Percentiles rank a stretch among this genome's conserved stretches.
phyloP scores from a whole-genome alignment of 179 eudicot genomes.

The Spinacia oleracea region DNA sequence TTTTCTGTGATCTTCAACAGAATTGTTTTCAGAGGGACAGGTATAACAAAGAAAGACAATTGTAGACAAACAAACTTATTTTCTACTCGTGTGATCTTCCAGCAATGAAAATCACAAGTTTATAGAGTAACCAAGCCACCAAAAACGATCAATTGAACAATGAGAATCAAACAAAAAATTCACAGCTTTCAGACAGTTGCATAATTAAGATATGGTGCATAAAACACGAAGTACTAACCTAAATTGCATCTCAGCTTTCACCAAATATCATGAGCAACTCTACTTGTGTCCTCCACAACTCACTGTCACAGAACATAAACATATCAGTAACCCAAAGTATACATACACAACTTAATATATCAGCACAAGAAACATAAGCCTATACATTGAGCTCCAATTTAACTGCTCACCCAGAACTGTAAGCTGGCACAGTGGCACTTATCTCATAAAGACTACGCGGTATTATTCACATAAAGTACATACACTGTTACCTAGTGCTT shows the following conservation, averaged over 20 bases:
- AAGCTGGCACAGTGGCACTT: neutral
- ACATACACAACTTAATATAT: constrained; percentile 1
- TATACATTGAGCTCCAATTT: neutral
- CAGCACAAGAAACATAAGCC: constrained; percentile 10
- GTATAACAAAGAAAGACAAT: neutral
- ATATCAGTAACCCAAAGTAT: constrained; percentile 6
- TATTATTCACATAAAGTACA: neutral
- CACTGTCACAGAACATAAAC: constrained; percentile 22
- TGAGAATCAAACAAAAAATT: neutral
- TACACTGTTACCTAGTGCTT: neutral
- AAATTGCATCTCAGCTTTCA: constrained; percentile 24
- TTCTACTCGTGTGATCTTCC: neutral
- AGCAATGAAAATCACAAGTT: neutral
- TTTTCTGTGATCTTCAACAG: neutral
- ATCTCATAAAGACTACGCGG: neutral
- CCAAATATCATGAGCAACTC: constrained; percentile 24
- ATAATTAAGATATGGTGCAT: neutral
- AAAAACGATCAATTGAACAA: neutral
- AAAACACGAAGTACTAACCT: constrained; percentile 17
- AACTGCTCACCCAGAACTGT: neutral
- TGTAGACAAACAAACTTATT: neutral
- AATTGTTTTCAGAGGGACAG: neutral
- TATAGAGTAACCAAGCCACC: neutral
- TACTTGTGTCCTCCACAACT: constrained; percentile 25
- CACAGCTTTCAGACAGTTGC: neutral